Conservation (phyloP, 306 rosid species). For the Fragaria ananassa region DNA sequence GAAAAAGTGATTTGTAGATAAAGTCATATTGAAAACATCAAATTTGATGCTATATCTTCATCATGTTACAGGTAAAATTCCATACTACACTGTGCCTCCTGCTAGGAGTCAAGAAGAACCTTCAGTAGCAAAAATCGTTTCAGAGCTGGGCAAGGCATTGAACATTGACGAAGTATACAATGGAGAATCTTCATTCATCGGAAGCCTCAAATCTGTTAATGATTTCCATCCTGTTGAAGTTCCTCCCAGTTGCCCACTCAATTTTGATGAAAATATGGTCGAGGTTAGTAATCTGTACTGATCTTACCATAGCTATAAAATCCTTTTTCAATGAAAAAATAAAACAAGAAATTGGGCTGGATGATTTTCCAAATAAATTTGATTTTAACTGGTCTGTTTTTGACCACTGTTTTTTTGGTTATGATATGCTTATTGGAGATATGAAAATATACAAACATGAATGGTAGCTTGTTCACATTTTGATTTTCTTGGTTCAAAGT, state of each 20-base stretch:
- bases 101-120: constrained; percentile 63
- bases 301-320: not conserved
- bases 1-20: not conserved
- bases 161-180: constrained; percentile 74
- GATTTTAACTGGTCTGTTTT: too few species aligned
- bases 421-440: not conserved
- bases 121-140: constrained; percentile 67
- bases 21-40: not conserved
- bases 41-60: not conserved
- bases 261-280: constrained; percentile 52
- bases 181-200: constrained; percentile 75
- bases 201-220: constrained; percentile 73
- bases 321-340: not conserved
- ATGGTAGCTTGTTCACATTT: not conserved
- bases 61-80: constrained; percentile 76
- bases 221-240: constrained; percentile 85
- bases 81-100: constrained; percentile 87
- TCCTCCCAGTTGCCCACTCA: constrained; percentile 62
- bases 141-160: constrained; percentile 68
- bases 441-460: not conserved
- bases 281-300: constrained; percentile 46
- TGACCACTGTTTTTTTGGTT: not conserved
- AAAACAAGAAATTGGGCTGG: not conserved
- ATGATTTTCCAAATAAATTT: not conserved
- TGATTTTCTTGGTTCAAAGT: not conserved